A percentile compares a stretch with the other conserved stretches of the same genome.
phyloP scores from a whole-genome alignment of 345 rosid species.

The Brassica incana region DNA sequence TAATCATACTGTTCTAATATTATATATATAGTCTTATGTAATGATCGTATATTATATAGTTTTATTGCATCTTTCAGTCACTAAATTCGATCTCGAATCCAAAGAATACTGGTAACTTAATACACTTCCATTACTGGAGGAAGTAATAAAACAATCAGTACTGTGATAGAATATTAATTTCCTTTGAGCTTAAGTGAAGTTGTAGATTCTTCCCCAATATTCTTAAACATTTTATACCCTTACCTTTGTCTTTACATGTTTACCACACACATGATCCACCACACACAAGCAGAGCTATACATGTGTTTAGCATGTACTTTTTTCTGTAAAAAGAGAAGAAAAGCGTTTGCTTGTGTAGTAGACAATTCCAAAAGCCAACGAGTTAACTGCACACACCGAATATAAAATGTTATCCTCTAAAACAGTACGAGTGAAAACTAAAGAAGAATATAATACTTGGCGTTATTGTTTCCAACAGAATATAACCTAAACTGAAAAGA shows the following conservation, averaged over 20 bases:
- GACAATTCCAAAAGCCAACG: constrained; percentile 10
- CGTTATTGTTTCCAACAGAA: constrained; percentile 16
- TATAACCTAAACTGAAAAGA: not conserved
- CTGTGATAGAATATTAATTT: constrained; percentile 24
- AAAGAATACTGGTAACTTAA: not conserved
- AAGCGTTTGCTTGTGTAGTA: constrained; percentile 20
- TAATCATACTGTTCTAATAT: no score
- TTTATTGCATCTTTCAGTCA: constrained; percentile 4
- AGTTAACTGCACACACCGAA: not conserved
- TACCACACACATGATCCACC: not conserved
- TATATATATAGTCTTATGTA: not conserved
- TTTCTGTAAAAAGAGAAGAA: not conserved
- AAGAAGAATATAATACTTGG: constrained; percentile 16
- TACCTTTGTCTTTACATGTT: not conserved
- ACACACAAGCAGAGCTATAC: constrained; percentile 10
- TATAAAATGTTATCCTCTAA: not conserved
- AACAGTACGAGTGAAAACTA: not conserved
- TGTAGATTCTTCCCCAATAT: constrained; percentile 10
- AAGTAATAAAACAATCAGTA: constrained; percentile 1
- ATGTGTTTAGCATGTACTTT: constrained; percentile 8
- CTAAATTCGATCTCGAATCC: not conserved
- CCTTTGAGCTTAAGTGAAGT: constrained; percentile 25
- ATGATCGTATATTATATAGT: not conserved
- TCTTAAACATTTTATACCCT: constrained; percentile 14
- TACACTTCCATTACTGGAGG: not conserved